These are phyloP conservation scores for Cercis canadensis DNA, from an alignment of 306 rosid species.

Conservation along the genomic window DNA sequence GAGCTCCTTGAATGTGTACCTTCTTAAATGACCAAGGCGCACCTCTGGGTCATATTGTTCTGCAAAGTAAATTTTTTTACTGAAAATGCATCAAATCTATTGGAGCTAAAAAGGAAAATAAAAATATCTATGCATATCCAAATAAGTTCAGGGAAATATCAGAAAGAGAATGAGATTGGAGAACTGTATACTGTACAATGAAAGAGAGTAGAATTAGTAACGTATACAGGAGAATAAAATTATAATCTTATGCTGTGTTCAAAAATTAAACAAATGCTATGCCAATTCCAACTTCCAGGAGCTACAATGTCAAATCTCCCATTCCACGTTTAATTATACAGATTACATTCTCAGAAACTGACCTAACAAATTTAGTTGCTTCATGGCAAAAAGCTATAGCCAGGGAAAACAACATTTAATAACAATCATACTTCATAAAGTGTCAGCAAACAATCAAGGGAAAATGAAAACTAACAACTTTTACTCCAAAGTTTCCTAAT, in stretches of 20 bases:
- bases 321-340: no score
- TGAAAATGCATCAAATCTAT: conserved; percentile 27
- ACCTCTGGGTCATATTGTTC: conserved; percentile 99
- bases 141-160: neutral
- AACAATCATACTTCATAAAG: no score
- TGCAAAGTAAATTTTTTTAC: conserved; percentile 41
- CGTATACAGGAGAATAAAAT: no score
- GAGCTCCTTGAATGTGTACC: conserved; percentile 93
- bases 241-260: no score
- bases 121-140: neutral
- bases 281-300: no score
- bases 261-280: no score
- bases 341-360: no score
- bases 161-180: neutral
- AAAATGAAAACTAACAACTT: neutral
- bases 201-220: neutral
- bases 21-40: conserved; percentile 87
- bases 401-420: no score
- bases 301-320: no score
- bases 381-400: no score
- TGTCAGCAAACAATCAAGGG: no score
- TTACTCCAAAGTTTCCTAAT: neutral
- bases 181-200: neutral
- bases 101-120: neutral
- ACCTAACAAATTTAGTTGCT: no score